phyloP scores from a whole-genome alignment of 2,329 filamentous ascomycete species.

The Monosporascus sp. region DNA sequence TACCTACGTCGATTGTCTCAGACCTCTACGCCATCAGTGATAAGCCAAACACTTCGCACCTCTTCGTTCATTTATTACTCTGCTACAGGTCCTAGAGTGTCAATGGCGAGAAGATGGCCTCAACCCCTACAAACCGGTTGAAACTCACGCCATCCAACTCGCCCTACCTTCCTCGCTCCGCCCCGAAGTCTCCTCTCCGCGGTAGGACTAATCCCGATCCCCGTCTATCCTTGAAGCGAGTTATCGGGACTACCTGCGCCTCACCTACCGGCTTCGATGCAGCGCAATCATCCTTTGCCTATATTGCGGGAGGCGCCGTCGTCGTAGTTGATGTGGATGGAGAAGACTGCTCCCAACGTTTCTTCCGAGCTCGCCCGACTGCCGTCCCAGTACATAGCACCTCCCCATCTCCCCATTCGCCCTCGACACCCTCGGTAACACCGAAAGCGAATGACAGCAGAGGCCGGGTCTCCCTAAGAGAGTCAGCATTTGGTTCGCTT shows the following conservation, averaged over 20 bases:
- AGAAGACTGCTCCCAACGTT: conserved; percentile 68
- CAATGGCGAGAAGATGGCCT: conserved; percentile 56
- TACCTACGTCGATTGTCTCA: not conserved
- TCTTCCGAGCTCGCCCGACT: conserved; percentile 81
- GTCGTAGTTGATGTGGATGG: conserved; percentile 78
- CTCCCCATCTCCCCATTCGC: conserved; percentile 44
- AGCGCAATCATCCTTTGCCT: conserved; percentile 74
- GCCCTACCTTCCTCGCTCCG: conserved; percentile 58
- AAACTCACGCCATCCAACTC: conserved; percentile 75
- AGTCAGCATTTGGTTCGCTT: conserved; percentile 39
- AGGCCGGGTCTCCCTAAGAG: conserved; percentile 49
- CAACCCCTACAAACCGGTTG: conserved; percentile 56
- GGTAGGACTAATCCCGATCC: conserved; percentile 45
- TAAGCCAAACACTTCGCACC: not conserved
- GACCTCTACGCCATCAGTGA: not conserved
- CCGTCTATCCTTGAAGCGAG: conserved; percentile 69
- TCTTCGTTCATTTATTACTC: not conserved
- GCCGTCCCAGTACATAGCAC: conserved; percentile 62
- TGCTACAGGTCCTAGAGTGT: conserved; percentile 8
- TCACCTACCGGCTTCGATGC: conserved; percentile 84
- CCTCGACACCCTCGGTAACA: conserved; percentile 48
- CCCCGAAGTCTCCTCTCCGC: conserved; percentile 56
- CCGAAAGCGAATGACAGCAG: conserved; percentile 61
- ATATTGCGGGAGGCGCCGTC: conserved; percentile 89
- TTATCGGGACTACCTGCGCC: conserved; percentile 85